Percentiles rank a stretch among this genome's conserved stretches.
These are phyloP conservation scores for Purpureocillium takamizusanense DNA, from an alignment of 2,329 filamentous ascomycete genomes.

Conservation along the genomic window DNA sequence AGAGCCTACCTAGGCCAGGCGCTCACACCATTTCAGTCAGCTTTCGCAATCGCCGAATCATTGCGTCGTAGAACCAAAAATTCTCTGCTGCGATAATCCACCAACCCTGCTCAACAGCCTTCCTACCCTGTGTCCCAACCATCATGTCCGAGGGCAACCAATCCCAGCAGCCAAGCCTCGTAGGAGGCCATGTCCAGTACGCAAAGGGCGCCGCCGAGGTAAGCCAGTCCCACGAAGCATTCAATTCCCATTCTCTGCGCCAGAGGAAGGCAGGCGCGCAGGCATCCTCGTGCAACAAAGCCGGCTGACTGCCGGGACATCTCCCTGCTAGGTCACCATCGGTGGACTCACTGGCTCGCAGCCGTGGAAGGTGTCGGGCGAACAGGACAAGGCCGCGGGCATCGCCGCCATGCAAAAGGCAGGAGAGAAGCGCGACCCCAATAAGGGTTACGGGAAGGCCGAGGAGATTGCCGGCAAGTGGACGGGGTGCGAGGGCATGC, in stretches of 20 bases:
- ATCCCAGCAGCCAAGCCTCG: slow-evolving; percentile 45
- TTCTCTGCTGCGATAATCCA: no score
- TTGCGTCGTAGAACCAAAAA: no score
- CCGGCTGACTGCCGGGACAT: not conserved
- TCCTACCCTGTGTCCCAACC: no score
- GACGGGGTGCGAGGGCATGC: slow-evolving; percentile 62
- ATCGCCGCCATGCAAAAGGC: slow-evolving; percentile 55
- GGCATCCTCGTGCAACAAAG: no score
- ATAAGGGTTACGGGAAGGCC: slow-evolving; percentile 49
- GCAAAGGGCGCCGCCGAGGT: slow-evolving; percentile 61
- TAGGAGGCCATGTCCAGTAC: slow-evolving; percentile 57
- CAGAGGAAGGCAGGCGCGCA: no score
- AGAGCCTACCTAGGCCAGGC: no score
- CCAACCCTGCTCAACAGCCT: no score
- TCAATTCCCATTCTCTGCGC: no score
- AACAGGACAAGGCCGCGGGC: slow-evolving; percentile 54
- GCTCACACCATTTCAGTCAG: no score
- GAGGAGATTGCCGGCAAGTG: slow-evolving; percentile 57
- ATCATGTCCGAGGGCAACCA: slow-evolving; percentile 21
- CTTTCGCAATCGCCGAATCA: no score
- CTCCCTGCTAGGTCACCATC: slow-evolving; percentile 40
- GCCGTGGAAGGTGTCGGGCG: slow-evolving; percentile 55
- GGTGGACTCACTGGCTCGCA: slow-evolving; percentile 53
- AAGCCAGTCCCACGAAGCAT: no score
- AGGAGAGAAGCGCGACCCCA: slow-evolving; percentile 43